Evolutionary conservation across 202 grass and related monocot genomes (phyloP).

Genomic region (Panicum virgatum): DNA sequence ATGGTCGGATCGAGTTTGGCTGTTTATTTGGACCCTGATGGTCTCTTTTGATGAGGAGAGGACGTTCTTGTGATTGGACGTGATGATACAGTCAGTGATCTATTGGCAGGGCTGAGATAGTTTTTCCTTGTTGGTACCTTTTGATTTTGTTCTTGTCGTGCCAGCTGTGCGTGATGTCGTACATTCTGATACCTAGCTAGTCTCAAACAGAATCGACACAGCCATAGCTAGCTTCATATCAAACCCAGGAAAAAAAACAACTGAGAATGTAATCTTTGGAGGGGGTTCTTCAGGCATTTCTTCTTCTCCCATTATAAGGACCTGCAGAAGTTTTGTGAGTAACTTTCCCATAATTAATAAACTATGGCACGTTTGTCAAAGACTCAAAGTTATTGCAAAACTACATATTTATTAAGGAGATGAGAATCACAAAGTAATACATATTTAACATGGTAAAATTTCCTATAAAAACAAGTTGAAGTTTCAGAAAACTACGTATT

Average conservation of each 20-base stretch:
- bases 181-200: background rate
- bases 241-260: background rate
- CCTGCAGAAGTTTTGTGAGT: background rate
- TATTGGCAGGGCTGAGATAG: constrained; percentile 9
- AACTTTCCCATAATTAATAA: background rate
- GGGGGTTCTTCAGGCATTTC: background rate
- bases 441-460: too few relatives aligned
- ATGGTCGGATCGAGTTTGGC: constrained; percentile 6
- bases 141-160: background rate
- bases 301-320: background rate
- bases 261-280: background rate
- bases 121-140: background rate
- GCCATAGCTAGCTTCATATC: background rate
- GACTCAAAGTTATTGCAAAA: background rate
- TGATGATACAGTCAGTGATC: background rate
- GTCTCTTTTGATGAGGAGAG: background rate
- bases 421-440: too few relatives aligned
- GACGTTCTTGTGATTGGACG: background rate
- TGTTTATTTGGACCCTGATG: background rate
- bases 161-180: background rate
- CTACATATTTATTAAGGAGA: too few relatives aligned
- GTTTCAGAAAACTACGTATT: too few relatives aligned
- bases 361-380: background rate
- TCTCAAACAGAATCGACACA: background rate
- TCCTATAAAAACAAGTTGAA: too few relatives aligned